phyloP scores from a whole-genome alignment of 2,329 filamentous ascomycete species.

The Curvularia verruculosa region DNA sequence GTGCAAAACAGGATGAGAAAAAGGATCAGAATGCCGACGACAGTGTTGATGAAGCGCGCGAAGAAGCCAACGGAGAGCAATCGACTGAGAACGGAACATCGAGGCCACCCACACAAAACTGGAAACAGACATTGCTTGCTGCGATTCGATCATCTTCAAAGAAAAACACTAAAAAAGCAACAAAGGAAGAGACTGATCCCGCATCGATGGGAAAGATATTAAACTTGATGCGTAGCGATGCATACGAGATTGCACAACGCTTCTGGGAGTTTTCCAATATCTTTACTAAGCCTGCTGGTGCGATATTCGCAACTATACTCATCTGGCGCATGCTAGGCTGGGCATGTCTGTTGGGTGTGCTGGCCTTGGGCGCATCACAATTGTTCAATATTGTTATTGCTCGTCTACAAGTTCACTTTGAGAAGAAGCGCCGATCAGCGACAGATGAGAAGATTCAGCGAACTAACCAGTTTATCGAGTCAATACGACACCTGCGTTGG shows the following conservation, averaged over 20 bases:
- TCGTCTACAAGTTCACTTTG: constrained; percentile 68
- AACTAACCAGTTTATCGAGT: constrained; percentile 84
- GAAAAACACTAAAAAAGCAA: constrained; percentile 32
- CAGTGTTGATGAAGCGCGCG: constrained; percentile 21
- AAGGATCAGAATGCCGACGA: constrained; percentile 33
- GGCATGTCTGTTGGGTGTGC: constrained; percentile 75
- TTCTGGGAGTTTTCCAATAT: constrained; percentile 89
- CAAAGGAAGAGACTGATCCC: constrained; percentile 56
- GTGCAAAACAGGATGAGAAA: constrained; percentile 40
- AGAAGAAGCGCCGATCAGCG: constrained; percentile 71
- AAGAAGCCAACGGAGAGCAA: constrained; percentile 22
- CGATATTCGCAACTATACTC: constrained; percentile 74
- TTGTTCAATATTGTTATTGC: constrained; percentile 71
- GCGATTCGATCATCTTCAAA: constrained; percentile 24
- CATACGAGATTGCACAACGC: constrained; percentile 79
- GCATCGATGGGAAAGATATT: constrained; percentile 90
- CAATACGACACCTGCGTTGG: constrained; percentile 79
- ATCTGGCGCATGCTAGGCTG: constrained; percentile 82
- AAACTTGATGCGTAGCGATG: constrained; percentile 82
- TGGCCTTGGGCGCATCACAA: constrained; percentile 73
- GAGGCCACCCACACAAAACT: constrained; percentile 4
- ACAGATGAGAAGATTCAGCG: constrained; percentile 81
- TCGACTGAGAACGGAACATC: constrained; percentile 11
- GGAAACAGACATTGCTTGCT: constrained; percentile 15
- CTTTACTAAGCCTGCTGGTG: constrained; percentile 75